Evolutionary conservation across 106 monocot species (phyloP), one percentile per base, ranked within the genome.

Genomic region (Xerophyta viscosa): DNA sequence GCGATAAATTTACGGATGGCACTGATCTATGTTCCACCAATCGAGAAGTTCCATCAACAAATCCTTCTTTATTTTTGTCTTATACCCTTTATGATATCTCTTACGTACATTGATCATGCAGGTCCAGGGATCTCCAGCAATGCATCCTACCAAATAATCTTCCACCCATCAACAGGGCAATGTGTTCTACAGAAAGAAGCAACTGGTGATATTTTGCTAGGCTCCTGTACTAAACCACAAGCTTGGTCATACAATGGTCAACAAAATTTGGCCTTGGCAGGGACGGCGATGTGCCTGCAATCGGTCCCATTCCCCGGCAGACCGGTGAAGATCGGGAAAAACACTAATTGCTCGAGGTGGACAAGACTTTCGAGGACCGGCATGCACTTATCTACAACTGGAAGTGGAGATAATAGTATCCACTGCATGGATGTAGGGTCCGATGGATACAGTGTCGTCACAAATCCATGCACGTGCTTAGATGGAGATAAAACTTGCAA

Each of bases 81-180:
- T n/a, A n/a, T n/a, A n/a, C n/a, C n/a, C n/a, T n/a, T n/a, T n/a
- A 39, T 39, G 39, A 39, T 11, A 15, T 2, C 39, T 15, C 2
- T 39, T 39, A 39, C 3, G 15, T 39, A 36, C 11, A 36, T 3
- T 46, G 19, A 3, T 20, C 1, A 31, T 69, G 37, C 61, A 69
- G 69, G 65, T 3, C 61, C 67, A 1, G 56, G 52, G 1, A 21
- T 68, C 15, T 60, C 63, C 6, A 24, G 60, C 8, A 14, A 46
- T 0, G 15, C 41, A 10, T 53, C 65, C 1, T 72, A 74, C 70
- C 46, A 31, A 7, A 57, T 86, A n/a, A 12, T 88, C 22, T 78
- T 78, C 62, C 87, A 88, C 42, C 87, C 77, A 12, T 54, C 54
- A 25, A 78, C 68, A 4, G 87, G 87, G 8, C 61, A 53, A 0